Evolutionary conservation across 2,329 filamentous ascomycete species (phyloP).

Genomic region (Metarhizium anisopliae): DNA sequence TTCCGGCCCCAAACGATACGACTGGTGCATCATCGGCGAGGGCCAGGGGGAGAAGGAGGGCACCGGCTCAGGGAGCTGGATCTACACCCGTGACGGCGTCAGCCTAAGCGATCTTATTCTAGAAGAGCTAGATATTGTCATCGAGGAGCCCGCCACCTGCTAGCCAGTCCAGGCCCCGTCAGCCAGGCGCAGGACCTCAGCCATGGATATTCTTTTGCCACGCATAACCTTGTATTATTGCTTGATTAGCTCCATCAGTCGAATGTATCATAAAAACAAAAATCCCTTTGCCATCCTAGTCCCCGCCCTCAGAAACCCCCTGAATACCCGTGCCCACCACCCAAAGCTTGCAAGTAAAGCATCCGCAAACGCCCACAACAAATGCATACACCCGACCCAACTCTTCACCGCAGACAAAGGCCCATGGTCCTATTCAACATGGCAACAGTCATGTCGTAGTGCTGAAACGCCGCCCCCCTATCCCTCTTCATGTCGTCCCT

Average conservation of each 20-base stretch:
- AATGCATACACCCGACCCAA: too few relatives aligned
- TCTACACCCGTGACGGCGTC: slow-evolving; percentile 78
- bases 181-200: too few relatives aligned
- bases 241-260: background rate
- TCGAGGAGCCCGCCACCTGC: slow-evolving; percentile 26
- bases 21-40: slow-evolving; percentile 72
- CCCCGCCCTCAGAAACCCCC: background rate
- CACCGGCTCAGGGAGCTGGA: slow-evolving; percentile 66
- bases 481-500: slow-evolving; percentile 13
- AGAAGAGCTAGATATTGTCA: slow-evolving; percentile 64
- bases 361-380: too few relatives aligned
- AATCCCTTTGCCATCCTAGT: background rate
- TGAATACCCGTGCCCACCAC: background rate
- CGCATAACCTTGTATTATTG: background rate
- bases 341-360: background rate
- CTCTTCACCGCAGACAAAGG: slow-evolving; percentile 46
- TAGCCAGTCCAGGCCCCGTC: slow-evolving; percentile 6
- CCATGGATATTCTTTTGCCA: background rate
- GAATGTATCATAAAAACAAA: too few relatives aligned
- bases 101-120: slow-evolving; percentile 64
- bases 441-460: slow-evolving; percentile 60
- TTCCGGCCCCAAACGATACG: slow-evolving; percentile 87
- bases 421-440: slow-evolving; percentile 71
- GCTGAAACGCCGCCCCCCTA: slow-evolving; percentile 34
- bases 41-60: slow-evolving; percentile 68